Base-by-base conservation (phyloP, 164 flowering plant species). In the Dillenia turbinata region DNA sequence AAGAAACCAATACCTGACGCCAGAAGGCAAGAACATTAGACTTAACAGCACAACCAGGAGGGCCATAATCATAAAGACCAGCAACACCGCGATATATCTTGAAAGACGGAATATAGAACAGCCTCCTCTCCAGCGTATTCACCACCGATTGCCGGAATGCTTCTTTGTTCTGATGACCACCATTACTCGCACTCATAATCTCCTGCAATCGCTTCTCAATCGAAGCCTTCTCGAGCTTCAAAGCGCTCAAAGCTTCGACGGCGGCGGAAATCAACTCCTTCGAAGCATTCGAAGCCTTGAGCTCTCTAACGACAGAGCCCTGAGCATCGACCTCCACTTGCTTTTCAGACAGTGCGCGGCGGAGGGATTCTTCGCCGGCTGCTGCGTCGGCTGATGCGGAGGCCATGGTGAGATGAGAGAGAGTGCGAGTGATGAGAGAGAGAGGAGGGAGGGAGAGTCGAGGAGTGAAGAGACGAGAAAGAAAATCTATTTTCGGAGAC, bases 1-100 rank as follows among this genome's bases (percentile, higher is more conserved):
- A 33, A 33, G 40, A 33, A 33, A 5, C 40, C 40, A 33, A 33
- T 49, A 89, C 97, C 93, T 91, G 93, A 47, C 97, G 96, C 97
- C 99, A 94, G 59, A 85, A 89, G 9, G 86, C 81, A 14, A 94
- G 89, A 16, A 94, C 96, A 61, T 94, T 94, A 12, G 91, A 70
- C 82, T 91, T 91, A 9, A 94, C 88, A 13, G 96, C 82, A 65
- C 96, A 88, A 7, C 97, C 99, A 4, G 99, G 99, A 0, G 97
- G 99, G 2, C 99, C 99, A 65, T 86, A 94, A 57, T 91, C 99
- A 49, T 85, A 94, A 43, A 94, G 77, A 5, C 99, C 99, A 48
- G 94, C 96, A 24, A 94, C 99, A 13, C 96, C 99, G 1, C 97
- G 57, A 60, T 89, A 94, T 53, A 94, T 94, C 78, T 88, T 88